phyloP scores from a whole-genome alignment of 1,284 basidiomycete genomes.

The Rugosomyces carneus region DNA sequence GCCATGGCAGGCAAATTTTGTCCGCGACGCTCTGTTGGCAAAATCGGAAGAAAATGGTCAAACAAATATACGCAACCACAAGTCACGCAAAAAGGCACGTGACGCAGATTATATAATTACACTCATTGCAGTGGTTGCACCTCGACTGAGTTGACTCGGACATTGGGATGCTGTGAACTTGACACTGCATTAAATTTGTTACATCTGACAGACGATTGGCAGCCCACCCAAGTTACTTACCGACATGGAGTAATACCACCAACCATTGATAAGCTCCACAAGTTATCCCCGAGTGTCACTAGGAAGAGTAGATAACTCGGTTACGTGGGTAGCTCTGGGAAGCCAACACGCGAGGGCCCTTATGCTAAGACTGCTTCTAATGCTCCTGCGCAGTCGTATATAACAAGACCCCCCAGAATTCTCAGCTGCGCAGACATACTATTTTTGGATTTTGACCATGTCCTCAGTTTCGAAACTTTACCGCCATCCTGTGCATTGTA shows the following conservation, averaged over 20 bases:
- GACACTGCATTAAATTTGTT: not conserved
- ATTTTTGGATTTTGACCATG: no score
- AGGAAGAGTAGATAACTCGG: not conserved
- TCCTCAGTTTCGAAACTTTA: no score
- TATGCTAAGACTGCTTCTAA: not conserved
- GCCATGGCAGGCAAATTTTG: constrained; percentile 33
- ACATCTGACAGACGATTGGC: constrained; percentile 1
- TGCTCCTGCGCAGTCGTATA: not conserved
- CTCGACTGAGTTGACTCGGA: no score
- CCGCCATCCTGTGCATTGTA: not conserved
- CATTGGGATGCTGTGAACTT: no score
- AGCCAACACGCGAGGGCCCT: not conserved
- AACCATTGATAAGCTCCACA: not conserved
- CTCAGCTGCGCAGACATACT: not conserved
- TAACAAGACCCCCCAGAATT: not conserved
- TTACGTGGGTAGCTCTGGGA: not conserved
- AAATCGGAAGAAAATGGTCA: constrained; percentile 32
- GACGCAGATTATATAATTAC: not conserved
- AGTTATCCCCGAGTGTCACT: not conserved
- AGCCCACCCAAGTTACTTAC: constrained; percentile 1
- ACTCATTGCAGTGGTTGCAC: no score
- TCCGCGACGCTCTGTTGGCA: constrained; percentile 24
- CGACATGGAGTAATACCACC: not conserved
- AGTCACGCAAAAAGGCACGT: constrained; percentile 11
- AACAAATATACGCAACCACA: constrained; percentile 25